Percentiles rank a stretch among this genome's conserved stretches.
Conservation (phyloP, 208 protist species). For the Crithidia acanthocephali region DNA sequence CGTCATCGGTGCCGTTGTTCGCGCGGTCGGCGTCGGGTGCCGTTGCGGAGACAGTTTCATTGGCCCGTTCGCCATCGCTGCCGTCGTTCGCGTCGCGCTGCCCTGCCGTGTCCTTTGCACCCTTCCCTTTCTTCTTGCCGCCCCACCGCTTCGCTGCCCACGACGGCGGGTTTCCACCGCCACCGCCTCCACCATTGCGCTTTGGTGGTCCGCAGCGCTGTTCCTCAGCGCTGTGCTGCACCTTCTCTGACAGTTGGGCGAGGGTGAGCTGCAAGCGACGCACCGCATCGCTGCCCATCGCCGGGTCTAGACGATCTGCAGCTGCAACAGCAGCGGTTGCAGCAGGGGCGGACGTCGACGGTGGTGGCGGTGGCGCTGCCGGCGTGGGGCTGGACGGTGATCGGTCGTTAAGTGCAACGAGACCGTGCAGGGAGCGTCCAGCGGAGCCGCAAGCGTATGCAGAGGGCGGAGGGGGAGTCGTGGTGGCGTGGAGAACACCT, state of each 20-base stretch:
- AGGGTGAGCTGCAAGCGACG: conserved; percentile 39
- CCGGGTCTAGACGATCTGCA: neutral
- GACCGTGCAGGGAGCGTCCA: neutral
- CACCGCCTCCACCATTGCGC: conserved; percentile 16
- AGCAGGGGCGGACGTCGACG: neutral
- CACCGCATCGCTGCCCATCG: neutral
- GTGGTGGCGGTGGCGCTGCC: neutral
- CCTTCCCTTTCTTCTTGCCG: conserved; percentile 21
- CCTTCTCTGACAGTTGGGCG: conserved; percentile 41
- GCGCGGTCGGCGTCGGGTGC: neutral
- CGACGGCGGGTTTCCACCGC: neutral
- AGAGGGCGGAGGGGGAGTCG: neutral
- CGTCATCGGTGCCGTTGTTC: neutral
- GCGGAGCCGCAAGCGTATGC: neutral
- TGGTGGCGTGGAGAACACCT: neutral
- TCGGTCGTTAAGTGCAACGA: neutral
- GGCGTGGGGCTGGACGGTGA: conserved; percentile 12
- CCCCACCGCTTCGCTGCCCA: conserved; percentile 21
- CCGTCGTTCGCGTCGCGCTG: conserved; percentile 6
- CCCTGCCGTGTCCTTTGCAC: neutral
- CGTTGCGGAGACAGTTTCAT: neutral
- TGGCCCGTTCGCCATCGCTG: neutral
- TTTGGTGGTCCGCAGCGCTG: conserved; percentile 36
- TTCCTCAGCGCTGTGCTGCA: conserved; percentile 46
- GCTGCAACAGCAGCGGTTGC: neutral